These are phyloP conservation scores for Urostyla sp. DNA, from an alignment of 73 alveolate species.

Conservation along the genomic window DNA sequence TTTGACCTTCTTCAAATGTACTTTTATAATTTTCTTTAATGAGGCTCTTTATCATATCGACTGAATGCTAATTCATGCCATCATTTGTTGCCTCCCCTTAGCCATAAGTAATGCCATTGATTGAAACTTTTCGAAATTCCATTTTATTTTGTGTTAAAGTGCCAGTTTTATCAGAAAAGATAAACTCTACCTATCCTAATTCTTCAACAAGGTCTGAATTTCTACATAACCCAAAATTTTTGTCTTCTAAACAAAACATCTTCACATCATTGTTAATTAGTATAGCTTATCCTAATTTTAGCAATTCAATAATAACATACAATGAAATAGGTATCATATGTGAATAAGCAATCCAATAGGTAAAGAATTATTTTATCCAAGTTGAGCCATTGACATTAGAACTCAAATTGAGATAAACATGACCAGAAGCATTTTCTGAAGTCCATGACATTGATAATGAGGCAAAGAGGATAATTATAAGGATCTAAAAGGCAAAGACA, in stretches of 20 bases:
- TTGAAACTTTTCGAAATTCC: conserved; percentile 96
- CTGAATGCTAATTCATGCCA: conserved; percentile 59
- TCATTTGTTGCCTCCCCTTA: conserved; percentile 58
- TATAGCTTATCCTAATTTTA: conserved; percentile 87
- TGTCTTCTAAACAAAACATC: conserved; percentile 82
- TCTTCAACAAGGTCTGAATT: conserved; percentile 98
- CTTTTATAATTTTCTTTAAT: conserved; percentile 22
- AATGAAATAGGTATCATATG: conserved; percentile 97
- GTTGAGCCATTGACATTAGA: neutral
- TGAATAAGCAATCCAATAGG: conserved; percentile 93
- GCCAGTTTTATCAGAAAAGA: conserved; percentile 99
- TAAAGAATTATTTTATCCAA: conserved; percentile 70
- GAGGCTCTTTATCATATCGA: conserved; percentile 69
- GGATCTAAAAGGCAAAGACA: conserved; percentile 73
- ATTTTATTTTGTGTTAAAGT: conserved; percentile 98
- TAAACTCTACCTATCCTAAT: conserved; percentile 98
- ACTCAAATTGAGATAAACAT: conserved; percentile 31
- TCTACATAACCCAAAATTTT: conserved; percentile 90
- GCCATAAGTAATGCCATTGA: conserved; percentile 82
- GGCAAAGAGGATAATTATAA: conserved; percentile 39
- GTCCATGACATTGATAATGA: conserved; percentile 50
- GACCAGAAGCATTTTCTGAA: neutral
- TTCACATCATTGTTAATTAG: conserved; percentile 84
- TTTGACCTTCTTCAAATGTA: neutral
- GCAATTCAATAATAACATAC: conserved; percentile 95